phyloP scores from a whole-genome alignment of 139 green algal genomes.

The Picochlorum sp. region DNA sequence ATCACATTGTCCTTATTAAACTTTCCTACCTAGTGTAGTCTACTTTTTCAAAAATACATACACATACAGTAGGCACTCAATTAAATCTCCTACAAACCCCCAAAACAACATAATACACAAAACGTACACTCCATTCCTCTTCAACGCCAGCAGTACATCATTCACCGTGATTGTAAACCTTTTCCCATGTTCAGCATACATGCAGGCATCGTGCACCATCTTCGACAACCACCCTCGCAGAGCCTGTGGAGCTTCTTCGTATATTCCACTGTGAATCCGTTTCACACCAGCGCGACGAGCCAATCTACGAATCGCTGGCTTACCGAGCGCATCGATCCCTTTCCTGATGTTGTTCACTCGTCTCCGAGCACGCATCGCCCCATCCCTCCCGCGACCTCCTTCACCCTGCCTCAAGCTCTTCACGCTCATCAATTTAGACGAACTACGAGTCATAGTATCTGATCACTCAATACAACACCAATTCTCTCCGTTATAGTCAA shows the following conservation, averaged over 20 bases:
- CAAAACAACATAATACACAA: not conserved
- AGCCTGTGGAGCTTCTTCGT: constrained; percentile 5
- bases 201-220: constrained; percentile 1
- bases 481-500: no score
- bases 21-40: not conserved
- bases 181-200: constrained; percentile 3
- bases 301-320: constrained; percentile 3
- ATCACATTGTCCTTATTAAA: no score
- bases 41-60: not conserved
- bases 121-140: constrained; percentile 9
- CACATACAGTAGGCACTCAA: no score
- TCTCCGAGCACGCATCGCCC: not conserved
- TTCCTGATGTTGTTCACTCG: no score
- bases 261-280: constrained; percentile 6
- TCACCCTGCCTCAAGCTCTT: no score
- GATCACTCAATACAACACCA: no score
- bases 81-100: no score
- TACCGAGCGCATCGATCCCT: not conserved
- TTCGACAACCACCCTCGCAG: not conserved
- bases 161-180: constrained; percentile 11
- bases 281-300: constrained; percentile 11
- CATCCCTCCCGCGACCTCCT: not conserved
- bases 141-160: constrained; percentile 13
- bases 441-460: no score
- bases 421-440: no score